Evolutionary conservation across 2,329 filamentous ascomycete genomes (phyloP), one percentile per base, ranked within the genome.

Genomic region (Diaporthe sp.): DNA sequence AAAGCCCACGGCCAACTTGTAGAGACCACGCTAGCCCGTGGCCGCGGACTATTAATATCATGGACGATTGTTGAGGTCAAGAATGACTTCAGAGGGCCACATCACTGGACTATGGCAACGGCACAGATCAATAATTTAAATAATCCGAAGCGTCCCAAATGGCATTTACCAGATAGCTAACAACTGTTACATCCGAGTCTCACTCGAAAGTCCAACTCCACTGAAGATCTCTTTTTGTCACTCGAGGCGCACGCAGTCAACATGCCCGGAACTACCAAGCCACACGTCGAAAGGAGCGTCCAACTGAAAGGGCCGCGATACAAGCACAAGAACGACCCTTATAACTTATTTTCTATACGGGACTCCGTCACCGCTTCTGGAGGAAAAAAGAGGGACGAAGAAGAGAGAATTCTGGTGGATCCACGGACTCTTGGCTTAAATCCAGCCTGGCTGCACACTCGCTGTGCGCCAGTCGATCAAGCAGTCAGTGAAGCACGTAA

Each of bases 401-500:
- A 49, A n/a, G 19, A 49, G 7, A 53, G 17, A 53, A 53, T n/a
- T 13, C n/a, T 53, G 49, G n/a, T 0, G 1, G 0, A 53, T 1
- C 10, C 22, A 28, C 1, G 6, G 13, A 3, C 4, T 1, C n/a
- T 55, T 15, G 51, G 51, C 2, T 55, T 55, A 25, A 55, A 55
- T 25, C 10, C 6, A 7, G 3, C 0, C 3, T 58, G 17, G 28
- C 0, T 31, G 3, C 3, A 17, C 6, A n/a, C 0, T 3, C 25
- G 13, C 25, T 1, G 25, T 7, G 28, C 3, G 15, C 15, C 0
- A 31, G 28, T 57, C 0, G 15, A 9, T 0, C 4, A 22, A 9
- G 28, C 15, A 3, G 5, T 2, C n/a, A 25, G n/a, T 1, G 0
- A 39, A 60, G 19, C 13, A 39, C 15, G 4, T 2, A 22, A 60